Conservation (phyloP, 352 stramenopile species). For the Globisporangium yorkense region DNA sequence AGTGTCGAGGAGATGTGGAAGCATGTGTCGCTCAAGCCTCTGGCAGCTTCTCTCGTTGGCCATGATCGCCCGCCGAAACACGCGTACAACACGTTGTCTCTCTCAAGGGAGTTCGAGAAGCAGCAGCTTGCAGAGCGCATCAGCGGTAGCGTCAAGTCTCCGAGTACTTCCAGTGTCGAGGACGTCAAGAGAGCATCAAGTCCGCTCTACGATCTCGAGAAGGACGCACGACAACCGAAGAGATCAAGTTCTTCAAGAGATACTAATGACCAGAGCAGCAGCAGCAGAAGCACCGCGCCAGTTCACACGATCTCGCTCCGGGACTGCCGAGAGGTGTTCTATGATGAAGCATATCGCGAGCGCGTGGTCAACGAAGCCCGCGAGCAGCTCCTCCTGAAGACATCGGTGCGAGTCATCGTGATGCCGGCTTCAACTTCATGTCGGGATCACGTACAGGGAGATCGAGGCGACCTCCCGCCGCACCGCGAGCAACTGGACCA, state of each 20-base stretch:
- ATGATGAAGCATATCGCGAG: slow-evolving; percentile 43
- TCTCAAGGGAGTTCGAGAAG: slow-evolving; percentile 13
- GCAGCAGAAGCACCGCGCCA: background rate
- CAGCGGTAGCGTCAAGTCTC: background rate
- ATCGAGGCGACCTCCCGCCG: background rate
- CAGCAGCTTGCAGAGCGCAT: background rate
- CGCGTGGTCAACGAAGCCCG: slow-evolving; percentile 27
- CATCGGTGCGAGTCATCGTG: slow-evolving; percentile 30
- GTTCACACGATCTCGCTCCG: slow-evolving; percentile 26
- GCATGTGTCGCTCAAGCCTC: slow-evolving; percentile 29
- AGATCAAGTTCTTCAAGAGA: background rate
- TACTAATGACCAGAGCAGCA: background rate
- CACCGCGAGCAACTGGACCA: background rate
- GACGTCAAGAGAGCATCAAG: too few relatives aligned
- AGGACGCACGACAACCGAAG: background rate
- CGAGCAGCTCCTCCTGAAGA: slow-evolving; percentile 12
- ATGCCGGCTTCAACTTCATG: slow-evolving; percentile 1
- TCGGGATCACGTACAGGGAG: background rate
- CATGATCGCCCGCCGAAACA: slow-evolving; percentile 1
- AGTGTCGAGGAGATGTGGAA: slow-evolving; percentile 67
- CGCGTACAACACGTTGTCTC: slow-evolving; percentile 39
- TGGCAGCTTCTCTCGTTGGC: slow-evolving; percentile 1
- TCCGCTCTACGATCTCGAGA: background rate
- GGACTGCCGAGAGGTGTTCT: slow-evolving; percentile 37
- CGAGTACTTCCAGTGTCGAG: too few relatives aligned